Conservation (phyloP, 306 rosid genomes). For the Comarum palustre region DNA sequence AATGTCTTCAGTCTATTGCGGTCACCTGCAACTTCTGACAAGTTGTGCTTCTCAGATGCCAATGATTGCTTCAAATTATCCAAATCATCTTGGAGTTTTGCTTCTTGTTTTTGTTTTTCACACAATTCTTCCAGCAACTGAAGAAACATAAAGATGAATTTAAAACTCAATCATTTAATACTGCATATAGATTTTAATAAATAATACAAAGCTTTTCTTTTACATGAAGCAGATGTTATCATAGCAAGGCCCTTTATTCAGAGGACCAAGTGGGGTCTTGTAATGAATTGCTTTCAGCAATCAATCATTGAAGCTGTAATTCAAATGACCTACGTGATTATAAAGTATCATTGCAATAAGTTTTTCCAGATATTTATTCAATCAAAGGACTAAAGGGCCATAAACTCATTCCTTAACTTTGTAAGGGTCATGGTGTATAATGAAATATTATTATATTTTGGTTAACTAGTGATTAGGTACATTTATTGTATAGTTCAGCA, state of each 20-base stretch:
- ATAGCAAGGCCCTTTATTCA: background rate
- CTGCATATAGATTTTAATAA: background rate
- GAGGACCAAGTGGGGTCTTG: background rate
- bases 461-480: background rate
- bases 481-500: background rate
- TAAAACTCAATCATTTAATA: constrained; percentile 13
- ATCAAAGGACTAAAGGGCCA: background rate
- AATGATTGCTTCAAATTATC: constrained; percentile 60
- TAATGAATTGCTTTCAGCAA: background rate
- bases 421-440: background rate
- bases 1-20: constrained; percentile 49
- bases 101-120: constrained; percentile 61
- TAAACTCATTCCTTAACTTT: background rate
- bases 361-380: background rate
- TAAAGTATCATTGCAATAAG: background rate
- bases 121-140: constrained; percentile 66
- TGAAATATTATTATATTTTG: constrained; percentile 1
- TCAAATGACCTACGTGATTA: background rate
- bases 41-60: constrained; percentile 48
- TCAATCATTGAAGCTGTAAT: background rate
- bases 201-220: background rate
- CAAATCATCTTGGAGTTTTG: constrained; percentile 58
- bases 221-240: background rate
- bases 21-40: constrained; percentile 50
- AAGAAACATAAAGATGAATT: constrained; percentile 26